A percentile compares a stretch with the other conserved stretches of the same genome.
Conservation (phyloP, 495 filamentous ascomycete species). For the Trichoderma gamsii region DNA sequence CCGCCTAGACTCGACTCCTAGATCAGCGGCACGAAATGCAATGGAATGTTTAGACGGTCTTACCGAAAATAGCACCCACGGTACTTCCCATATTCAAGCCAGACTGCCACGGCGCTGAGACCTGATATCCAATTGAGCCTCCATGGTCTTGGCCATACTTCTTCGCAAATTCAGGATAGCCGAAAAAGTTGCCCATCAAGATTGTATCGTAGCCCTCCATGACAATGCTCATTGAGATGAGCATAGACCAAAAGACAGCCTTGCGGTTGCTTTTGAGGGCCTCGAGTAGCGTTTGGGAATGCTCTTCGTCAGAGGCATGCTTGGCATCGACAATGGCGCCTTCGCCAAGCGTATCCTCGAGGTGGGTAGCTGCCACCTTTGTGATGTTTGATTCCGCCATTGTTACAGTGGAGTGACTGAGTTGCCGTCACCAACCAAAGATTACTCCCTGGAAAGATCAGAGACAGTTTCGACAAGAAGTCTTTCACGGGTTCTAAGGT, state of each 20-base stretch:
- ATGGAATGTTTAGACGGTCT: background rate
- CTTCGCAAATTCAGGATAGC: constrained; percentile 32
- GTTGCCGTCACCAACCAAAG: background rate
- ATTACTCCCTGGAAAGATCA: background rate
- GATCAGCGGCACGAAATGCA: background rate
- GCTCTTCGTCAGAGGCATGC: constrained; percentile 34
- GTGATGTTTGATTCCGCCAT: background rate
- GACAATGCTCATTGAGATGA: constrained; percentile 31
- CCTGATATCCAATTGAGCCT: constrained; percentile 22
- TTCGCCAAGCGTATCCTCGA: constrained; percentile 27
- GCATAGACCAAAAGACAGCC: constrained; percentile 42
- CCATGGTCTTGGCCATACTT: constrained; percentile 27
- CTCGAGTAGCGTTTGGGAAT: constrained; percentile 38
- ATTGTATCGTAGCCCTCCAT: constrained; percentile 26
- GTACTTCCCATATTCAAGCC: constrained; percentile 27
- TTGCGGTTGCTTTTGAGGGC: constrained; percentile 39
- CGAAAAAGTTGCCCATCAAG: constrained; percentile 24
- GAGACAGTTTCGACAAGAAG: background rate
- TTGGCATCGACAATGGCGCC: constrained; percentile 29
- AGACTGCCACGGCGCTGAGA: constrained; percentile 28
- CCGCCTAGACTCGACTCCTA: constrained; percentile 21
- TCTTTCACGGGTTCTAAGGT: background rate
- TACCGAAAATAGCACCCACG: constrained; percentile 28
- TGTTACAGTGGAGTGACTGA: no score
- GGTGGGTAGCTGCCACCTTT: background rate